These are phyloP conservation scores for Rhodotorula mucilaginosa DNA, from an alignment of 1,284 basidiomycete genomes.

Conservation along the genomic window DNA sequence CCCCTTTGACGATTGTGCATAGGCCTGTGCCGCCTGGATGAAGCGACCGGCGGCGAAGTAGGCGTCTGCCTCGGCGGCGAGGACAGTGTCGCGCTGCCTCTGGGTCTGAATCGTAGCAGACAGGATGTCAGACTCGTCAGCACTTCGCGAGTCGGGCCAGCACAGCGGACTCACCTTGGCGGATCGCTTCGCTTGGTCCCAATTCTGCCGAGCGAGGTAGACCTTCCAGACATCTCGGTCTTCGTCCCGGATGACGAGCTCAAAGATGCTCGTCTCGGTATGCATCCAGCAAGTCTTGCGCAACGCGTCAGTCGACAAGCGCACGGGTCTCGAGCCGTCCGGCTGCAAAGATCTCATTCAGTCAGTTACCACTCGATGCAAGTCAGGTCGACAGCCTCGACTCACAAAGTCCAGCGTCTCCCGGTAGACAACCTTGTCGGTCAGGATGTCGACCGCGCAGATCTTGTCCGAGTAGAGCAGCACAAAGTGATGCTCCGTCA, in stretches of 20 bases:
- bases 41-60: slow-evolving; percentile 77
- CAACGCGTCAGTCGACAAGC: slow-evolving; percentile 75
- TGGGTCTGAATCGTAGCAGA: slow-evolving; percentile 59
- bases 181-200: slow-evolving; percentile 72
- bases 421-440: slow-evolving; percentile 79
- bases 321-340: slow-evolving; percentile 65
- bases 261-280: slow-evolving; percentile 84
- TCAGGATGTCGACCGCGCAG: slow-evolving; percentile 72
- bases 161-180: slow-evolving; percentile 61
- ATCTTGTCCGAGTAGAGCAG: slow-evolving; percentile 79
- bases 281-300: slow-evolving; percentile 93
- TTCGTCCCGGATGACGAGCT: slow-evolving; percentile 82
- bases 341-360: slow-evolving; percentile 13
- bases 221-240: slow-evolving; percentile 93
- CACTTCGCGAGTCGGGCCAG: neutral
- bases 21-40: slow-evolving; percentile 88
- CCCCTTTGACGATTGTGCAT: slow-evolving; percentile 78
- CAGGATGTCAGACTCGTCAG: neutral
- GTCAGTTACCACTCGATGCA: neutral
- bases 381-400: neutral
- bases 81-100: slow-evolving; percentile 76
- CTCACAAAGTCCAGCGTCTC: slow-evolving; percentile 75
- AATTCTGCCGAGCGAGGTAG: slow-evolving; percentile 74
- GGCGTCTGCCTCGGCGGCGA: slow-evolving; percentile 79
- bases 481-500: slow-evolving; percentile 92